Evolutionary conservation across 148 eudicot genomes (phyloP).

Genomic region (Talinum fruticosum): DNA sequence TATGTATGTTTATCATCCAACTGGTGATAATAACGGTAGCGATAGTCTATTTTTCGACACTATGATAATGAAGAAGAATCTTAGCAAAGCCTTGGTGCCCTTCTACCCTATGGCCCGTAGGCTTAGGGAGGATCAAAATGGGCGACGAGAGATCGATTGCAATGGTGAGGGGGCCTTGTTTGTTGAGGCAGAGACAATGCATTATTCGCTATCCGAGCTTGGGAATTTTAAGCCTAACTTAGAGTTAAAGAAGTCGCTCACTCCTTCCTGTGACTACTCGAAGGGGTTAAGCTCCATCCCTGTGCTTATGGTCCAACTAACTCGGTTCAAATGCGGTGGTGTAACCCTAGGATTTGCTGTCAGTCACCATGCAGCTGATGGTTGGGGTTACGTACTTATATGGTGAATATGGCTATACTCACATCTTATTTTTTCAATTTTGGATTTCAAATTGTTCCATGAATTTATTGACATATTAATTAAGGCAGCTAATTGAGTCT

Average conservation of each 20-base stretch:
- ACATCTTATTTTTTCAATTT: too few relatives aligned
- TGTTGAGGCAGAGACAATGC: constrained; percentile 22
- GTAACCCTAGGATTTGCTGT: constrained; percentile 27
- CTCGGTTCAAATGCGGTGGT: constrained; percentile 39
- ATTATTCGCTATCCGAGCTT: neutral
- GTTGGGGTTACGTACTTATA: constrained; percentile 5
- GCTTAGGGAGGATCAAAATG: constrained; percentile 19
- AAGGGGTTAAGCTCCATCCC: constrained; percentile 20
- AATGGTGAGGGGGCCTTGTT: constrained; percentile 29
- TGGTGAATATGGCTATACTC: too few relatives aligned
- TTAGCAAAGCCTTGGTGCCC: constrained; percentile 29
- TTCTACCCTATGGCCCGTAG: constrained; percentile 38
- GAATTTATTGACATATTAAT: too few relatives aligned
- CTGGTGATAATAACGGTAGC: neutral
- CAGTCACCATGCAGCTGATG: constrained; percentile 30
- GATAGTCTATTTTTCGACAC: constrained; percentile 17
- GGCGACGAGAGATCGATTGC: constrained; percentile 31
- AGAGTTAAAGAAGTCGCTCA: neutral
- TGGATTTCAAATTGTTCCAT: too few relatives aligned
- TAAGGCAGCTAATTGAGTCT: too few relatives aligned
- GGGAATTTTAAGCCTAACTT: constrained; percentile 1
- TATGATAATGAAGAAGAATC: constrained; percentile 13
- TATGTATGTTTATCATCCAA: neutral
- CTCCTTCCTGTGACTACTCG: constrained; percentile 22
- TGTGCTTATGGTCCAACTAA: constrained; percentile 21